Percentiles rank a stretch among this genome's conserved stretches.
phyloP scores from a whole-genome alignment of 805 yeast genomes.

The Candida hungchunana region DNA sequence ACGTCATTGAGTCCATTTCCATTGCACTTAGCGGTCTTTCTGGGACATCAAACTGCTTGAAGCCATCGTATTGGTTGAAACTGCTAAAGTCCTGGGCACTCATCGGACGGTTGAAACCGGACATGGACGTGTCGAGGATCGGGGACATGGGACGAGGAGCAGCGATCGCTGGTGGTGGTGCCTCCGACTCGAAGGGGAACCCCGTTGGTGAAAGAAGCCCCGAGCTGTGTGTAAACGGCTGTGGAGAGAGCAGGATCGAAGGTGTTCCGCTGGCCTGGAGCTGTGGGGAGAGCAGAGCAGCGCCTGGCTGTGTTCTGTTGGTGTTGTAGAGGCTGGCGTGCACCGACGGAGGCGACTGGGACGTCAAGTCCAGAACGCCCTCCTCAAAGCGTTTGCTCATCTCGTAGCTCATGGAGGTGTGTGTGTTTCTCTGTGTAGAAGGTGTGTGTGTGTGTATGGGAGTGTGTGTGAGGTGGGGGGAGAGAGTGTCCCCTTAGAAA shows the following conservation, averaged over 20 bases:
- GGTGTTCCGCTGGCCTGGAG: slow-evolving; percentile 12
- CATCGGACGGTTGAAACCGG: slow-evolving; percentile 22
- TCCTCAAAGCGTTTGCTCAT: slow-evolving; percentile 15
- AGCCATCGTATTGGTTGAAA: slow-evolving; percentile 1
- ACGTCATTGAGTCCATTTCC: slow-evolving; percentile 32
- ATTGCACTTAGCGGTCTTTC: slow-evolving; percentile 29
- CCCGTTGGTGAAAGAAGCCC: slow-evolving; percentile 39
- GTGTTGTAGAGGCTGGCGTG: slow-evolving; percentile 4
- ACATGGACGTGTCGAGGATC: slow-evolving; percentile 19
- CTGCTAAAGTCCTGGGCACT: slow-evolving; percentile 25
- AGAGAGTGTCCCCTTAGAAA: too few species aligned
- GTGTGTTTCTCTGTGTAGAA: too few species aligned
- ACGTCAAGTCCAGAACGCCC: slow-evolving; percentile 10
- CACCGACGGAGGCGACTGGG: slow-evolving; percentile 9
- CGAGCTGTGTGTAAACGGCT: slow-evolving; percentile 18
- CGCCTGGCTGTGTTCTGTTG: slow-evolving; percentile 40
- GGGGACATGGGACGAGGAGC: slow-evolving; percentile 24
- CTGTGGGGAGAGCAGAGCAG: slow-evolving; percentile 33
- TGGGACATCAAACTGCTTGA: slow-evolving; percentile 10
- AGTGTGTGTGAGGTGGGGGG: too few species aligned
- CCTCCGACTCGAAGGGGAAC: slow-evolving; percentile 25
- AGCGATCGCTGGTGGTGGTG: slow-evolving; percentile 12
- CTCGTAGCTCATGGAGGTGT: too few species aligned
- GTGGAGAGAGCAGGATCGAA: slow-evolving; percentile 11
- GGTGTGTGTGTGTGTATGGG: too few species aligned